These are phyloP conservation scores for Citrus reticulata DNA, from an alignment of 345 rosid genomes.

Conservation along the genomic window DNA sequence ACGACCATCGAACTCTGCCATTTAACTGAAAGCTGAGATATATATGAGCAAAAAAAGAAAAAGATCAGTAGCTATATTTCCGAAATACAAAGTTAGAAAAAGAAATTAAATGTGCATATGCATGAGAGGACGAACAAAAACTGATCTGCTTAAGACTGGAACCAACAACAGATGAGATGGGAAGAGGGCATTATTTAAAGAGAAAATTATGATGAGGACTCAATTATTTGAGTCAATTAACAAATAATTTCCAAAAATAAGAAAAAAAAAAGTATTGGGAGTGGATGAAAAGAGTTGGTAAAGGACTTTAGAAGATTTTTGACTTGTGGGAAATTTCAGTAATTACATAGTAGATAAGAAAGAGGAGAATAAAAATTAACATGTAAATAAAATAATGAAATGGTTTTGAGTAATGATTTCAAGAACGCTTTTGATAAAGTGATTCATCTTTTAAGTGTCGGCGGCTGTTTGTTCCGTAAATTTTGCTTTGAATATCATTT, in stretches of 20 bases:
- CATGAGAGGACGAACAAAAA: neutral
- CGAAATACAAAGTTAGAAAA: neutral
- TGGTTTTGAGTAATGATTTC: too few relatives aligned
- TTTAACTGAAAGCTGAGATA: neutral
- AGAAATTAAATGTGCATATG: neutral
- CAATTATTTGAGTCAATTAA: neutral
- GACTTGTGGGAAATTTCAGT: too few relatives aligned
- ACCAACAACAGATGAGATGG: neutral
- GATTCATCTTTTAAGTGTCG: too few relatives aligned
- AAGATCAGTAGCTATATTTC: neutral
- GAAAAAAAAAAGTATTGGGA: too few relatives aligned
- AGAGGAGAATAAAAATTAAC: too few relatives aligned
- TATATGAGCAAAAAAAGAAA: neutral
- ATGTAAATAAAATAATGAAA: too few relatives aligned
- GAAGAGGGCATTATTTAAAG: neutral
- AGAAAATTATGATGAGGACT: neutral
- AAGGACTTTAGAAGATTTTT: too few relatives aligned
- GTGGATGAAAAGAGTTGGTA: too few relatives aligned
- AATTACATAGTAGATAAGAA: too few relatives aligned
- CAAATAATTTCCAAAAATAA: neutral
- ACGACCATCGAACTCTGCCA: conserved; percentile 5
- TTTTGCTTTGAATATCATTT: neutral
- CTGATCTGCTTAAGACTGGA: neutral
- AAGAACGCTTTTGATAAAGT: too few relatives aligned
- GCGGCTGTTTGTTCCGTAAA: neutral